Evolutionary conservation across 768 basidiomycete species (phyloP), one percentile per base, ranked within the genome.

Genomic region (Lentinus tigrinus): DNA sequence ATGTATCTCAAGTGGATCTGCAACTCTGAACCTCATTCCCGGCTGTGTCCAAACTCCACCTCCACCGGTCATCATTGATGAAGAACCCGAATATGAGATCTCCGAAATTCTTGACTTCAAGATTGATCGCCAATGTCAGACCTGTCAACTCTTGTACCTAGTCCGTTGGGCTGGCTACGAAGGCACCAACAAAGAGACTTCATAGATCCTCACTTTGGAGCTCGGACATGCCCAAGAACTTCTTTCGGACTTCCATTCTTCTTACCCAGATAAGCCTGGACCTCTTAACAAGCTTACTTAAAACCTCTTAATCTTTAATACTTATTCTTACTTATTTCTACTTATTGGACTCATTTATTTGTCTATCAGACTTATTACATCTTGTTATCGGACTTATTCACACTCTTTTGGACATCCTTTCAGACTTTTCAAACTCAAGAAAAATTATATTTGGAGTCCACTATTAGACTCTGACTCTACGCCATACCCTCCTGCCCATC

Each of bases 1-100:
- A 69, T 36, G 56, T 67, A 9, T 67, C 64, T 6, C 58, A 63
- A 19, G 58, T 63, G 4, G 58, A 72, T 54, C 55, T 6, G 55
- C 47, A 23, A 56, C 54, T 38, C 62, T 50, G 28, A 60, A 57
- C 54, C 6, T 52, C 26, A 63, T 65, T 26, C 62, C 64, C 24
- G 51, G 54, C 17, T 36, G 54, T 13, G 37, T 39, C n/a, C 61
- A 54, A 43, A n/a, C 59, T 47, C 60, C 57, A 21, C 63, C 57
- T 19, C 54, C 54, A 16, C 52, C 53, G 28, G 47, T 62, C 26
- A 10, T 47, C 2, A 24, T 64, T 5, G 54, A 66, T n/a, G 51
- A 57, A n/a, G 57, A 56, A 31, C 42, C 40, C 0, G 63, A 61
- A 37, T 64, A 59, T 39, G 48, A 63, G 37, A 47, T 64, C 21